Evolutionary conservation across 2,329 filamentous ascomycete species (phyloP).

Genomic region (Penicillium sp.): DNA sequence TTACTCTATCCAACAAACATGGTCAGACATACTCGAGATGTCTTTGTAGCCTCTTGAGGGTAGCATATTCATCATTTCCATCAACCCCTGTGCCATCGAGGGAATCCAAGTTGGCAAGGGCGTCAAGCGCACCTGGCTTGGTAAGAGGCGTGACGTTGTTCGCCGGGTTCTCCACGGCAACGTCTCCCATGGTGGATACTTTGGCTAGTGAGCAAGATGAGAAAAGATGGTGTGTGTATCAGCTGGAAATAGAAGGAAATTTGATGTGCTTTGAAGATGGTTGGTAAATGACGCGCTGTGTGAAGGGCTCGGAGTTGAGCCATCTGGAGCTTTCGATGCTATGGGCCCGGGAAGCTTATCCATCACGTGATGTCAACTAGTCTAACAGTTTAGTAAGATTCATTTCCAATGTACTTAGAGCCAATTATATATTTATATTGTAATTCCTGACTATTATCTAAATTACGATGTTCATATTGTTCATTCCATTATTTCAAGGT

Average conservation of each 20-base stretch:
- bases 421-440: not conserved
- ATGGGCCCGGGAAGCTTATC: slow-evolving; percentile 8
- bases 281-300: slow-evolving; percentile 12
- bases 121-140: slow-evolving; percentile 70
- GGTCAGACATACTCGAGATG: slow-evolving; percentile 74
- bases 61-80: slow-evolving; percentile 87
- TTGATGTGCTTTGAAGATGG: slow-evolving; percentile 1
- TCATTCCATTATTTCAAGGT: not conserved
- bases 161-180: slow-evolving; percentile 76
- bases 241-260: not conserved
- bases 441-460: not conserved
- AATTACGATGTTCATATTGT: too few relatives aligned
- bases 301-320: slow-evolving; percentile 18
- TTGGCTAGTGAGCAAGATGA: not conserved
- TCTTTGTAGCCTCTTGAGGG: slow-evolving; percentile 92
- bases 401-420: not conserved
- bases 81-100: slow-evolving; percentile 81
- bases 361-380: slow-evolving; percentile 5
- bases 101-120: slow-evolving; percentile 85
- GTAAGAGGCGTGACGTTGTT: slow-evolving; percentile 74
- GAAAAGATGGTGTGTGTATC: not conserved
- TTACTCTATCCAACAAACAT: not conserved
- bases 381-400: not conserved
- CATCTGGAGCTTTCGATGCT: slow-evolving; percentile 18
- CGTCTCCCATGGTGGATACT: slow-evolving; percentile 70